These are phyloP conservation scores for Mucor piriformis DNA, from an alignment of 371 early-diverging fungal genomes.

Conservation along the genomic window DNA sequence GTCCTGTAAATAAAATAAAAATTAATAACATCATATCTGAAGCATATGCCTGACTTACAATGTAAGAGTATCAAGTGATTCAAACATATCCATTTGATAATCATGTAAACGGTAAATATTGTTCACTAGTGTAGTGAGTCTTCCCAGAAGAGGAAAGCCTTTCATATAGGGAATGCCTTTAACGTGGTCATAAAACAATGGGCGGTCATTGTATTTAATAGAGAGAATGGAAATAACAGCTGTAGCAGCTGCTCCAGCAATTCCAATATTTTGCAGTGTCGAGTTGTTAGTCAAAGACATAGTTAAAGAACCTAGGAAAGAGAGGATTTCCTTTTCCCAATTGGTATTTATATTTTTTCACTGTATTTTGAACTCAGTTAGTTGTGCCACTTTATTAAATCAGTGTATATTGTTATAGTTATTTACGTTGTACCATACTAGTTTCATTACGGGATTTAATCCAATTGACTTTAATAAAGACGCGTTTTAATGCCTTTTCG, in stretches of 20 bases:
- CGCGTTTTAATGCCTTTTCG: too few relatives aligned
- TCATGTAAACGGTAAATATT: slow-evolving; percentile 31
- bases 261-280: slow-evolving; percentile 8
- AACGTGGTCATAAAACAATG: slow-evolving; percentile 40
- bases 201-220: slow-evolving; percentile 40
- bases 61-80: slow-evolving; percentile 20
- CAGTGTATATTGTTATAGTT: too few relatives aligned
- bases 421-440: too few relatives aligned
- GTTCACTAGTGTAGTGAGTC: slow-evolving; percentile 19
- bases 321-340: not conserved
- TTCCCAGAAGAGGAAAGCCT: slow-evolving; percentile 40
- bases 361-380: too few relatives aligned
- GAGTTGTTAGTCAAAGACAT: slow-evolving; percentile 12
- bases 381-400: too few relatives aligned
- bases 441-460: too few relatives aligned
- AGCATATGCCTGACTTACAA: slow-evolving; percentile 17
- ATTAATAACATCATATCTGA: not conserved
- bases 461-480: too few relatives aligned
- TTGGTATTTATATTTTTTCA: too few relatives aligned
- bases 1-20: slow-evolving; percentile 18
- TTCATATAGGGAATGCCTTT: slow-evolving; percentile 25
- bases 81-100: slow-evolving; percentile 11
- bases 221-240: slow-evolving; percentile 20
- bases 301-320: slow-evolving; percentile 1
- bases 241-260: slow-evolving; percentile 15